These are phyloP conservation scores for Phytophthora lateralis DNA, from an alignment of 352 stramenopile genomes.

Conservation along the genomic window DNA sequence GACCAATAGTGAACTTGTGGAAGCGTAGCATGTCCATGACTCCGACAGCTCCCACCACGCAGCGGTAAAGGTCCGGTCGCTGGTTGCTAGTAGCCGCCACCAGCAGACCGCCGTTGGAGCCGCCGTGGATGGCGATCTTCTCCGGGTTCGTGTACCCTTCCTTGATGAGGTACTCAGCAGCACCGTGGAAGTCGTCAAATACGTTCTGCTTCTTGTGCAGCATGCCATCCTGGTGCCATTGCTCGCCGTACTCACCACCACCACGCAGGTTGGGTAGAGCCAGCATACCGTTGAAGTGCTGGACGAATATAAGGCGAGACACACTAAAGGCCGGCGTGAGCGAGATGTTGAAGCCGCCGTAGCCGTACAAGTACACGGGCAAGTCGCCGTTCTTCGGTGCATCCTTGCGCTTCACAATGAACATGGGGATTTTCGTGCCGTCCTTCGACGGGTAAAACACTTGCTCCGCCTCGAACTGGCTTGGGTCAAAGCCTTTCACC, in stretches of 20 bases:
- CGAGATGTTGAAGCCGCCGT: conserved; percentile 96
- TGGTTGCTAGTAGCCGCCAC: conserved; percentile 92
- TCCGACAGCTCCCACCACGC: conserved; percentile 92
- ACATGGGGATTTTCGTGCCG: conserved; percentile 96
- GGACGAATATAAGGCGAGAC: conserved; percentile 86
- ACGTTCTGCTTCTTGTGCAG: conserved; percentile 94
- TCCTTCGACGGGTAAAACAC: conserved; percentile 93
- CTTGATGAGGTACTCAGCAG: conserved; percentile 92
- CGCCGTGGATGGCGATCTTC: conserved; percentile 92
- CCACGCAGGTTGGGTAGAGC: conserved; percentile 95
- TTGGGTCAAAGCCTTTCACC: conserved; percentile 83
- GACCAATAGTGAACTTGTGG: conserved; percentile 94
- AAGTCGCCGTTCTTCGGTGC: conserved; percentile 77
- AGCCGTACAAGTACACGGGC: conserved; percentile 94
- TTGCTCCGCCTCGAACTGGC: conserved; percentile 81
- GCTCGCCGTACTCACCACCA: conserved; percentile 92
- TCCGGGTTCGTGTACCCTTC: conserved; percentile 87
- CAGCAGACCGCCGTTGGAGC: conserved; percentile 94
- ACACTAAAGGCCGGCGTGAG: conserved; percentile 91
- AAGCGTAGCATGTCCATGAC: conserved; percentile 98
- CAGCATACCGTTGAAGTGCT: conserved; percentile 92
- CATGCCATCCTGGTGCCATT: conserved; percentile 93
- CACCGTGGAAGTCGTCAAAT: conserved; percentile 97
- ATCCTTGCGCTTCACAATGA: conserved; percentile 91
- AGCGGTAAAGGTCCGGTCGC: conserved; percentile 92